phyloP scores from a whole-genome alignment of 83 land plant species.

The Picea engelmannii region DNA sequence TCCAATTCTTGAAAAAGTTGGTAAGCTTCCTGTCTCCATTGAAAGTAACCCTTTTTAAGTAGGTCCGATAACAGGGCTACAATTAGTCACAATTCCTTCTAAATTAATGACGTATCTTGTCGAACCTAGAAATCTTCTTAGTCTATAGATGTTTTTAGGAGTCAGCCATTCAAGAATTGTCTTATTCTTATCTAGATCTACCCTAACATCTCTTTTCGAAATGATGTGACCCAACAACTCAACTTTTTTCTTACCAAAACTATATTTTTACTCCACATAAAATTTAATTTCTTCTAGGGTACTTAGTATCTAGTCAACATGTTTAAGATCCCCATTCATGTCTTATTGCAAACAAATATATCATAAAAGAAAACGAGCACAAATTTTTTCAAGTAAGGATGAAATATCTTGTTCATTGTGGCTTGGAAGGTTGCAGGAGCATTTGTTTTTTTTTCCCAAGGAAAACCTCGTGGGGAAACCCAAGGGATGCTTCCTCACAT shows the following conservation, averaged over 20 bases:
- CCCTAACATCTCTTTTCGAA: neutral
- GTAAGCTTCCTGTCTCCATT: no score
- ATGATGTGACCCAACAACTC: neutral
- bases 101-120: no score
- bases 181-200: conserved; percentile 1
- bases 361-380: neutral
- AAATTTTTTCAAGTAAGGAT: neutral
- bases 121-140: no score
- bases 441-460: neutral
- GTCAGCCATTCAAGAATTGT: no score
- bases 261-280: neutral
- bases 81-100: no score
- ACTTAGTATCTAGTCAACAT: neutral
- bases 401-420: neutral
- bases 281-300: neutral
- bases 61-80: no score
- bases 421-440: neutral
- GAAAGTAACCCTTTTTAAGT: no score
- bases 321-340: neutral
- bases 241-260: neutral
- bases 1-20: no score
- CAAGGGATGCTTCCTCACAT: no score
- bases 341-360: neutral
- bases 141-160: no score
- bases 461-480: no score